Evolutionary conservation across 2,329 filamentous ascomycete species (phyloP).

Genomic region (Stromatinia cepivora): DNA sequence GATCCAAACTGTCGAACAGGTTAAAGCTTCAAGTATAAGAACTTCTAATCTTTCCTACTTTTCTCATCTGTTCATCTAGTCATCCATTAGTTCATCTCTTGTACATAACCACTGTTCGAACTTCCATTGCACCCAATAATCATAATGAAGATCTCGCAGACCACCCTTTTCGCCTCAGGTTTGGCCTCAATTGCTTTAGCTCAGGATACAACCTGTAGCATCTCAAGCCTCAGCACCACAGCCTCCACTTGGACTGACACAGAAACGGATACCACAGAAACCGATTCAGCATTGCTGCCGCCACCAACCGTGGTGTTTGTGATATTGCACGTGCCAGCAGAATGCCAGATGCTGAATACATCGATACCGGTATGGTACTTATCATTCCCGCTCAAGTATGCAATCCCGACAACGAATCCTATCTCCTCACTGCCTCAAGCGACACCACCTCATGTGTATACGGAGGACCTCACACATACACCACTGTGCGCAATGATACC

Average conservation of each 20-base stretch:
- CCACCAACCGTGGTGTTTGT: constrained; percentile 6
- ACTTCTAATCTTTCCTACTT: neutral
- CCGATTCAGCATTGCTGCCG: constrained; percentile 4
- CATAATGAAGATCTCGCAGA: constrained; percentile 4
- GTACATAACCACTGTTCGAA: neutral
- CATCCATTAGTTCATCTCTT: neutral
- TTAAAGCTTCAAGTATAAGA: neutral
- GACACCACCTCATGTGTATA: neutral
- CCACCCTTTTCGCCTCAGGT: neutral
- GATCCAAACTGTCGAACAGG: neutral
- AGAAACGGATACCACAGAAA: neutral
- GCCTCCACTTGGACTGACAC: neutral
- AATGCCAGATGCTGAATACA: constrained; percentile 11
- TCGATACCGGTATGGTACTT: neutral
- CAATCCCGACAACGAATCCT: neutral
- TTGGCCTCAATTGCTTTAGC: neutral
- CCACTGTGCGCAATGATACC: neutral
- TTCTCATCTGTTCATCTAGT: neutral
- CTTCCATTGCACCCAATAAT: neutral
- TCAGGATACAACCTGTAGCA: neutral
- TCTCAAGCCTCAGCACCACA: constrained; percentile 15
- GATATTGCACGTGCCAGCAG: constrained; percentile 6
- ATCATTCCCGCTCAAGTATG: constrained; percentile 3
- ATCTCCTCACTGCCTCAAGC: neutral
- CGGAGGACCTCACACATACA: constrained; percentile 1